Evolutionary conservation across 2,329 filamentous ascomycete species (phyloP).

Genomic region (Diaporthe caulivora): DNA sequence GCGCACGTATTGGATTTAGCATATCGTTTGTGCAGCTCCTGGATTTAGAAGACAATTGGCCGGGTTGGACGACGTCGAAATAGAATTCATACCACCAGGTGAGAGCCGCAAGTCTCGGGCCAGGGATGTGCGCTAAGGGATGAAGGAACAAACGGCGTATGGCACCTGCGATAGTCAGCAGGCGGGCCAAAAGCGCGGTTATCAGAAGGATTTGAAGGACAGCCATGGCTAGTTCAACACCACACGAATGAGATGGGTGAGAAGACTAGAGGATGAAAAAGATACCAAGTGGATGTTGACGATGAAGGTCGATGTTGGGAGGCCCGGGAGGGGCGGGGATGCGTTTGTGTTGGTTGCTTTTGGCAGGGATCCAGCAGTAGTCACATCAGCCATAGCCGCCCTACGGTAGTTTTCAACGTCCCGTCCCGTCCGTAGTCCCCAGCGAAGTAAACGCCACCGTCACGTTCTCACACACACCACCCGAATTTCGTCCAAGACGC

Average conservation of each 20-base stretch:
- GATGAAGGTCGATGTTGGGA: conserved; percentile 26
- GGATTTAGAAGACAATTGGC: conserved; percentile 50
- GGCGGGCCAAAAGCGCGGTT: conserved; percentile 19
- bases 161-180: conserved; percentile 23
- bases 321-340: conserved; percentile 10
- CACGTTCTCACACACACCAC: background rate
- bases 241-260: conserved; percentile 8
- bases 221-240: conserved; percentile 25
- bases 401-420: background rate
- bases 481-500: background rate
- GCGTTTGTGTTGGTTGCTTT: conserved; percentile 19
- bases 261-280: conserved; percentile 21
- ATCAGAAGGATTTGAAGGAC: conserved; percentile 23
- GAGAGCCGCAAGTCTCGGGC: conserved; percentile 25
- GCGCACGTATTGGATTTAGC: conserved; percentile 44
- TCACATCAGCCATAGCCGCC: conserved; percentile 6
- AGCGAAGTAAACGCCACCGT: conserved; percentile 1
- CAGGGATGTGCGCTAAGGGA: conserved; percentile 13
- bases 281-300: conserved; percentile 9
- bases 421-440: background rate
- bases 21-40: conserved; percentile 50
- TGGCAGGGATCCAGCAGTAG: background rate
- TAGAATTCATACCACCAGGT: conserved; percentile 30
- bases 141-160: conserved; percentile 29
- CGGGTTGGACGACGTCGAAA: conserved; percentile 13